Percentiles rank a stretch among this genome's conserved stretches.
These are phyloP conservation scores for Cerioporus squamosus DNA, from an alignment of 1,284 basidiomycete genomes.

Conservation along the genomic window DNA sequence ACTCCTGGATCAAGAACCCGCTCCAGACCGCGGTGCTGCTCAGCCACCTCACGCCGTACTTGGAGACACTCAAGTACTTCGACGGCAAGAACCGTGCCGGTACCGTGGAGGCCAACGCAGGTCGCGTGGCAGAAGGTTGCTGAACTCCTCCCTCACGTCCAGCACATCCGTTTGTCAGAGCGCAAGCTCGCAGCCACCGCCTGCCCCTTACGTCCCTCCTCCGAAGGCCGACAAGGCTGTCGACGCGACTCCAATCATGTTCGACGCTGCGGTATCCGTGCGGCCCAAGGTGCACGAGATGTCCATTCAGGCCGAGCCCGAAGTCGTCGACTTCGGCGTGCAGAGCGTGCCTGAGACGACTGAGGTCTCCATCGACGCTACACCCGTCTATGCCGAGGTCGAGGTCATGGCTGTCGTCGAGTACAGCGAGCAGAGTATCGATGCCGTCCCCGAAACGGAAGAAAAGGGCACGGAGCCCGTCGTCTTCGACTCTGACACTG, in stretches of 20 bases:
- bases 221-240: slow-evolving; percentile 47
- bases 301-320: slow-evolving; percentile 53
- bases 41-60: slow-evolving; percentile 72
- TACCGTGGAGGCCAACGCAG: slow-evolving; percentile 65
- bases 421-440: slow-evolving; percentile 29
- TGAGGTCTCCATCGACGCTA: slow-evolving; percentile 38
- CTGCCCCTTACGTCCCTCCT: slow-evolving; percentile 34
- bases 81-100: slow-evolving; percentile 74
- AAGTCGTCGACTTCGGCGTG: slow-evolving; percentile 43
- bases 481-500: slow-evolving; percentile 13
- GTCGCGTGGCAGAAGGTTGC: slow-evolving; percentile 68
- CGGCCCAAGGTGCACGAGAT: slow-evolving; percentile 46
- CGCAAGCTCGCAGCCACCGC: slow-evolving; percentile 47
- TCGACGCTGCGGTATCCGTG: slow-evolving; percentile 53
- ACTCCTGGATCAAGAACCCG: slow-evolving; percentile 71
- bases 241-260: slow-evolving; percentile 55
- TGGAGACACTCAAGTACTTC: slow-evolving; percentile 74
- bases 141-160: slow-evolving; percentile 71
- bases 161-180: slow-evolving; percentile 65
- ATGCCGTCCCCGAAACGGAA: slow-evolving; percentile 26
- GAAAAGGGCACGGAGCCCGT: slow-evolving; percentile 30
- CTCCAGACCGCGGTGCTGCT: slow-evolving; percentile 70
- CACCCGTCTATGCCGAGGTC: slow-evolving; percentile 31
- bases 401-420: slow-evolving; percentile 29
- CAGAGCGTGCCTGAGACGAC: slow-evolving; percentile 31